Conservation (phyloP, 805 yeast genomes). For the Cyberlindnera suaveolens region DNA sequence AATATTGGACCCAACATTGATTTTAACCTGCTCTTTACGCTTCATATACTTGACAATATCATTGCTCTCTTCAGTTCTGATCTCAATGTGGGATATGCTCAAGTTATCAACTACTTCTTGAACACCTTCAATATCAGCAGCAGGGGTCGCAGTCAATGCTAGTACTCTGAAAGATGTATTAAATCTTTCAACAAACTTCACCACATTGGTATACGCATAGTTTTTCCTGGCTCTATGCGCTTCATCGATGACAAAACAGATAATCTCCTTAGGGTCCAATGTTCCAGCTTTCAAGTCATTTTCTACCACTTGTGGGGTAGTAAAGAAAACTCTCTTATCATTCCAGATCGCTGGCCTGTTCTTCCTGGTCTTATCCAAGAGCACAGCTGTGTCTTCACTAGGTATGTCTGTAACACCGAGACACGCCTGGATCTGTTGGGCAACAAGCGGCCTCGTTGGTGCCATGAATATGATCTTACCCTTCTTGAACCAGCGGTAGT, state of each 20-base stretch:
- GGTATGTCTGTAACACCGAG: constrained; percentile 82
- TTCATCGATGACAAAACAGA: constrained; percentile 83
- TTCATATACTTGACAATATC: constrained; percentile 82
- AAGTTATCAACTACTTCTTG: constrained; percentile 77
- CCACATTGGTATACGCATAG: constrained; percentile 85
- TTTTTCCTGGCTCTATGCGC: constrained; percentile 93
- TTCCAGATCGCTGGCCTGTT: constrained; percentile 78
- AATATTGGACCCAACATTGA: constrained; percentile 44
- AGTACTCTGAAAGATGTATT: constrained; percentile 65
- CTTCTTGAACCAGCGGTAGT: constrained; percentile 72
- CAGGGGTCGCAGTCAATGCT: constrained; percentile 96
- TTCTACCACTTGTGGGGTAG: constrained; percentile 95
- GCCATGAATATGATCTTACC: constrained; percentile 91
- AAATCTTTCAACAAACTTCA: constrained; percentile 54
- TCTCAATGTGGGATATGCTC: constrained; percentile 68
- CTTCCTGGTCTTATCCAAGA: constrained; percentile 51
- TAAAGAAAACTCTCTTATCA: constrained; percentile 71
- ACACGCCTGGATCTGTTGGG: constrained; percentile 94
- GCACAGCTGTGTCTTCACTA: constrained; percentile 66
- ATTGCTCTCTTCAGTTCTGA: constrained; percentile 76
- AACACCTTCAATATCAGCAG: constrained; percentile 79
- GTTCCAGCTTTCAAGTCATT: constrained; percentile 76
- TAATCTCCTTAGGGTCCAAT: constrained; percentile 68
- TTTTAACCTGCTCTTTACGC: constrained; percentile 50
- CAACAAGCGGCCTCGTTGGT: constrained; percentile 93